phyloP scores from a whole-genome alignment of 2,329 filamentous ascomycete genomes.

The Neofusicoccum sp. region DNA sequence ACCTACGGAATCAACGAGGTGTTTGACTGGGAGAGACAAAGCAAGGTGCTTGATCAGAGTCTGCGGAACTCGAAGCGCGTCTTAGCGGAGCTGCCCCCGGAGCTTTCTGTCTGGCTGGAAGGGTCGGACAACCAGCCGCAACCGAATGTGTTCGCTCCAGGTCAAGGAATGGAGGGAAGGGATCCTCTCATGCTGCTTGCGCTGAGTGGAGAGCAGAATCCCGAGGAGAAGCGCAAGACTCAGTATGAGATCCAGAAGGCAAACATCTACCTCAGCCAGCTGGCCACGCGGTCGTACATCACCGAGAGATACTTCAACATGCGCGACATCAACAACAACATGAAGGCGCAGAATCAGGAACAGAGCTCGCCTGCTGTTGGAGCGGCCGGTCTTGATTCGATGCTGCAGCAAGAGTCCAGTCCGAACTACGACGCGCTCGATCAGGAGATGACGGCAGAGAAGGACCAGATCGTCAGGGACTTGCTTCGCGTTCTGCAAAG shows the following conservation, averaged over 20 bases:
- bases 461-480: constrained; percentile 79
- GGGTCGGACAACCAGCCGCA: constrained; percentile 29
- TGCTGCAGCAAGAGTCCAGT: constrained; percentile 31
- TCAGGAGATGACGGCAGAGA: constrained; percentile 70
- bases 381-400: constrained; percentile 40
- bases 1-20: constrained; percentile 78
- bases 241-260: constrained; percentile 92
- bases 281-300: constrained; percentile 80
- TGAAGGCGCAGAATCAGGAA: constrained; percentile 49
- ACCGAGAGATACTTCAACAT: constrained; percentile 85
- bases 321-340: constrained; percentile 62
- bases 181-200: constrained; percentile 30
- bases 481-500: constrained; percentile 73
- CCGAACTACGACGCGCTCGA: constrained; percentile 53
- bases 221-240: constrained; percentile 50
- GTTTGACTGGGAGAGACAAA: constrained; percentile 77
- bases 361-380: constrained; percentile 38
- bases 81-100: constrained; percentile 67
- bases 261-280: constrained; percentile 81
- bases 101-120: constrained; percentile 62
- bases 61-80: constrained; percentile 70
- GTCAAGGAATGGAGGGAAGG: constrained; percentile 23
- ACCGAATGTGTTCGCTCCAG: constrained; percentile 25
- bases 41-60: constrained; percentile 70
- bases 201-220: constrained; percentile 23